A percentile compares a stretch with the other conserved stretches of the same genome.
Conservation (phyloP, 495 filamentous ascomycete genomes). For the Aspergillus ellipticus region DNA sequence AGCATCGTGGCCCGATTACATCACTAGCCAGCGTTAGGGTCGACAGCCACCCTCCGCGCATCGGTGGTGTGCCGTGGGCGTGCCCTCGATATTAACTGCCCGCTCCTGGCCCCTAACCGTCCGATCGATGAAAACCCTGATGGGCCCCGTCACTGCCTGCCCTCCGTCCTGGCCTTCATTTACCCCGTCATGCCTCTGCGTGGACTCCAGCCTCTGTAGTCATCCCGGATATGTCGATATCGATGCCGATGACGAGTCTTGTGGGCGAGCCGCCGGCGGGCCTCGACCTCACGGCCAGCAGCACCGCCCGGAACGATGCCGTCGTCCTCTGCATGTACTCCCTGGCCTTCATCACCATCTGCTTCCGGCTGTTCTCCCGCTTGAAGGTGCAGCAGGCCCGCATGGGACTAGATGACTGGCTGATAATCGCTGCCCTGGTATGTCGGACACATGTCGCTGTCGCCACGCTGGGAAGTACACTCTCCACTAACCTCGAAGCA, state of each 20-base stretch:
- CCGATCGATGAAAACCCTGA: background rate
- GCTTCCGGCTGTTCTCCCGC: background rate
- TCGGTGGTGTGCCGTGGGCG: no score
- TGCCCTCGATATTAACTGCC: background rate
- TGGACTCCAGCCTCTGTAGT: background rate
- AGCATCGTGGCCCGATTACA: background rate
- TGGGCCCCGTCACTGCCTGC: background rate
- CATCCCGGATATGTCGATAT: background rate
- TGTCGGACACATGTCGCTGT: background rate
- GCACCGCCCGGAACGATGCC: background rate
- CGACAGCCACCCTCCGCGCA: background rate
- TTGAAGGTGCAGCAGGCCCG: background rate
- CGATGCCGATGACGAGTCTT: background rate
- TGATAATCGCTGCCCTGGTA: conserved; percentile 12
- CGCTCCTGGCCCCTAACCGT: background rate
- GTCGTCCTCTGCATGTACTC: background rate
- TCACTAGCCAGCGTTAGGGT: background rate
- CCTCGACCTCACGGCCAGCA: background rate
- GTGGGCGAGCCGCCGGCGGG: background rate
- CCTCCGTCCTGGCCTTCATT: background rate
- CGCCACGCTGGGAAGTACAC: background rate
- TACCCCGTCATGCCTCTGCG: background rate
- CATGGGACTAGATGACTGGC: conserved; percentile 11
- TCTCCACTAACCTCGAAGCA: background rate
- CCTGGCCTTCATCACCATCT: background rate